These are phyloP conservation scores for Nadsonia commutata DNA, from an alignment of 1,139 yeast genomes.

Conservation along the genomic window DNA sequence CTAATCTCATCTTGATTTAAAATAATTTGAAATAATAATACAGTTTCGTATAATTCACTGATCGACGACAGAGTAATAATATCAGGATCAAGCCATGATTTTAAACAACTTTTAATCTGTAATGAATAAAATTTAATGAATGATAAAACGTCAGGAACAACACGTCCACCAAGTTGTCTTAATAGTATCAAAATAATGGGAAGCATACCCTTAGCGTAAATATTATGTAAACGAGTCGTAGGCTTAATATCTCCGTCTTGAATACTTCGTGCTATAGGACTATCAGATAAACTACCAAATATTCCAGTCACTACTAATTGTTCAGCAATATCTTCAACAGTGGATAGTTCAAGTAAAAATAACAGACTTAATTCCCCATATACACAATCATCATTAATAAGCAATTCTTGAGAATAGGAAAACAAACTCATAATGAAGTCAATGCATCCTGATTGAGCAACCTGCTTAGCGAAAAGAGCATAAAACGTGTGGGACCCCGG, in stretches of 20 bases:
- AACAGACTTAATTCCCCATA: slow-evolving; percentile 63
- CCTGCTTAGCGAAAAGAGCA: slow-evolving; percentile 35
- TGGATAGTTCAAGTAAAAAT: slow-evolving; percentile 55
- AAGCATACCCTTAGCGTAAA: slow-evolving; percentile 74
- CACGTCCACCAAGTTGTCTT: slow-evolving; percentile 45
- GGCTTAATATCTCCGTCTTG: slow-evolving; percentile 52
- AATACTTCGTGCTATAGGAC: slow-evolving; percentile 53
- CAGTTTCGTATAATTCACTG: slow-evolving; percentile 69
- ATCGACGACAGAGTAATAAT: slow-evolving; percentile 50
- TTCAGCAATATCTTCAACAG: slow-evolving; percentile 50
- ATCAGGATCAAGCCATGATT: slow-evolving; percentile 55
- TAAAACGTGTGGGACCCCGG: slow-evolving; percentile 37
- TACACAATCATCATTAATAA: slow-evolving; percentile 43
- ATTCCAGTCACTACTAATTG: slow-evolving; percentile 50
- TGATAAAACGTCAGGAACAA: slow-evolving; percentile 50
- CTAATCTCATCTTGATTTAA: slow-evolving; percentile 1
- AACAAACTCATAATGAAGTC: slow-evolving; percentile 50
- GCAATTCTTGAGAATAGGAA: slow-evolving; percentile 51
- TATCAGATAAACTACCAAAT: slow-evolving; percentile 55
- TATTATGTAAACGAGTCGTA: slow-evolving; percentile 38
- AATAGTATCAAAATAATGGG: slow-evolving; percentile 50
- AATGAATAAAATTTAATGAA: slow-evolving; percentile 50
- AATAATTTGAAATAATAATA: slow-evolving; percentile 48
- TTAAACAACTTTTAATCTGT: slow-evolving; percentile 48
- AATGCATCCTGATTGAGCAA: slow-evolving; percentile 47